Conservation (phyloP, 371 early-diverging fungal species). For the Entomophthora muscae region DNA sequence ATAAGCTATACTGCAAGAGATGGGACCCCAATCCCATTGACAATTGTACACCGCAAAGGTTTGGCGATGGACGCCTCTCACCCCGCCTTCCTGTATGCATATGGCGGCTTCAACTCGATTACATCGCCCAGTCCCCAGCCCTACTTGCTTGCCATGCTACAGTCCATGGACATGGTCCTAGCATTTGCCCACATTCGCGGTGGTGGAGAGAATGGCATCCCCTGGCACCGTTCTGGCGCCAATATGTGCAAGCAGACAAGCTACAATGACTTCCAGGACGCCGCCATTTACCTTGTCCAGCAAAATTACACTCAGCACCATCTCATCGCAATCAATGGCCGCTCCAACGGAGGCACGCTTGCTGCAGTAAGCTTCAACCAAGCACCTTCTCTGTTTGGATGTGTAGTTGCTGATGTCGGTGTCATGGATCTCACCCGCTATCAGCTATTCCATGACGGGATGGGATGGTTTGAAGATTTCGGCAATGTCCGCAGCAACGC, state of each 20-base stretch:
- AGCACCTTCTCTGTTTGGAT: conserved; percentile 30
- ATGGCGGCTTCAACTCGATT: conserved; percentile 37
- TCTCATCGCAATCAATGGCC: conserved; percentile 38
- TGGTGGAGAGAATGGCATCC: conserved; percentile 28
- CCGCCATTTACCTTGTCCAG: conserved; percentile 21
- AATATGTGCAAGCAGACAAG: conserved; percentile 22
- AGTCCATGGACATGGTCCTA: conserved; percentile 20
- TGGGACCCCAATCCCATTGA: conserved; percentile 44
- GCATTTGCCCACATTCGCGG: conserved; percentile 26
- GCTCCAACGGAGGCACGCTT: conserved; percentile 45
- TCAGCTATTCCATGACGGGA: conserved; percentile 34
- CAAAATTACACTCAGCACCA: conserved; percentile 21
- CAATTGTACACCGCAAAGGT: conserved; percentile 19
- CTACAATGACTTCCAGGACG: conserved; percentile 28
- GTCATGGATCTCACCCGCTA: conserved; percentile 31
- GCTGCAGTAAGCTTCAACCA: conserved; percentile 16
- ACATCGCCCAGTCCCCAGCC: conserved; percentile 25
- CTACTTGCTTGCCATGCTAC: conserved; percentile 21
- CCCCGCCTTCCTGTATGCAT: conserved; percentile 38
- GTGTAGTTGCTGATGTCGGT: conserved; percentile 25
- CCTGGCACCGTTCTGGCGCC: conserved; percentile 24
- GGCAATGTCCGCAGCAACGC: conserved; percentile 23
- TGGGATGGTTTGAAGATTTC: conserved; percentile 26
- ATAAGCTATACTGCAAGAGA: conserved; percentile 37
- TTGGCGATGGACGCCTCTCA: conserved; percentile 24